Percentiles rank a stretch among this genome's conserved stretches.
Evolutionary conservation across 106 monocot species (phyloP).

Genomic region (Apostasia shenzhenica): DNA sequence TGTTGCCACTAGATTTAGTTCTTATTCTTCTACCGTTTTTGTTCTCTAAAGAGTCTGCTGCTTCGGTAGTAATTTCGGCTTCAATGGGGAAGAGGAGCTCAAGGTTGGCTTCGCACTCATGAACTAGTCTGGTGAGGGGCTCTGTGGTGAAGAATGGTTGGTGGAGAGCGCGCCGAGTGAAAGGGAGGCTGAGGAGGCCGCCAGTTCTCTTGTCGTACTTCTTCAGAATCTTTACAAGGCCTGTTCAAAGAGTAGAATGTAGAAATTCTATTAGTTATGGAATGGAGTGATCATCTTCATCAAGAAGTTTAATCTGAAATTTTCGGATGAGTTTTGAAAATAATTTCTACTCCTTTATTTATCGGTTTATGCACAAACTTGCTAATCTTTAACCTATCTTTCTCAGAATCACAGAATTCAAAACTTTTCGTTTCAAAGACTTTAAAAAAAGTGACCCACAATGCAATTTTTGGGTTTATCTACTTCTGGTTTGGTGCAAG

Average conservation of each 20-base stretch:
- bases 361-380: no score
- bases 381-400: no score
- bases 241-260: slow-evolving; percentile 12
- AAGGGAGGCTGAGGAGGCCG: slow-evolving; percentile 59
- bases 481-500: no score
- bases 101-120: slow-evolving; percentile 77
- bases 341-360: no score
- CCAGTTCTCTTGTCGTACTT: slow-evolving; percentile 98
- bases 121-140: slow-evolving; percentile 69
- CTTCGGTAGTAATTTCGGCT: slow-evolving; percentile 44
- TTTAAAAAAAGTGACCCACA: no score
- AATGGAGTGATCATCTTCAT: no score
- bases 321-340: no score
- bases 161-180: slow-evolving; percentile 68
- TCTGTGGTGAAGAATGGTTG: slow-evolving; percentile 94
- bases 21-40: background rate
- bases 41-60: background rate
- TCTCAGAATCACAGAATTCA: no score
- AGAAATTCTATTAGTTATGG: background rate
- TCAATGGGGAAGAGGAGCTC: slow-evolving; percentile 82
- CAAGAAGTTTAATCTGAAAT: no score
- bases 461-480: no score
- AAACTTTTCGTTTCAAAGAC: no score
- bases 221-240: slow-evolving; percentile 87
- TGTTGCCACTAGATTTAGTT: background rate